phyloP scores from a whole-genome alignment of 2,329 filamentous ascomycete genomes.

The Penicillium sp. region DNA sequence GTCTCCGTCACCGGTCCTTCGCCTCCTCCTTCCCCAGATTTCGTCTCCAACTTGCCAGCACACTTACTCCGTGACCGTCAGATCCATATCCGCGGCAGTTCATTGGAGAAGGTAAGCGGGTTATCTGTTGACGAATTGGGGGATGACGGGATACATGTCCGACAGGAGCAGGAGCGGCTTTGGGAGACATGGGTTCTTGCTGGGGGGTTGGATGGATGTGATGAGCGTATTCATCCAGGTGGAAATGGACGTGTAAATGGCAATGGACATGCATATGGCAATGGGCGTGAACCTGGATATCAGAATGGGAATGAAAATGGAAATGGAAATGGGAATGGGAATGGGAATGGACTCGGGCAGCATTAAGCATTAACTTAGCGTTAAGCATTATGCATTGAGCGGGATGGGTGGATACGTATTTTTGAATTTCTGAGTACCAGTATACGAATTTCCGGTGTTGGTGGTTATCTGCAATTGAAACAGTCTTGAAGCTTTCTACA shows the following conservation, averaged over 20 bases:
- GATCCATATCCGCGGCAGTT: conserved; percentile 13
- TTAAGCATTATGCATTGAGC: not conserved
- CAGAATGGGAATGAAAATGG: not conserved
- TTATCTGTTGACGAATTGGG: conserved; percentile 40
- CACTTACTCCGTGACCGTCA: not conserved
- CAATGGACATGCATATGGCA: not conserved
- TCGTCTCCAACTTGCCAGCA: not conserved
- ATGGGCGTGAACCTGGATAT: too few relatives aligned
- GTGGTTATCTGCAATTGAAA: conserved; percentile 17
- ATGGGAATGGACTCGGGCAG: conserved; percentile 4
- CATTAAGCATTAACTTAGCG: not conserved
- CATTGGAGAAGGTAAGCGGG: conserved; percentile 30
- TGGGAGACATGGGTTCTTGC: conserved; percentile 48
- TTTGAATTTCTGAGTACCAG: too few relatives aligned
- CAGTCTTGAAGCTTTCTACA: not conserved
- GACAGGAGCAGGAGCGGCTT: conserved; percentile 35
- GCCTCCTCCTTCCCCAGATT: conserved; percentile 1
- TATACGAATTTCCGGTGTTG: conserved; percentile 8
- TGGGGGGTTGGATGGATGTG: not conserved
- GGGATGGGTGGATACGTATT: not conserved
- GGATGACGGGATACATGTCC: conserved; percentile 41
- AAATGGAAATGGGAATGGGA: not conserved
- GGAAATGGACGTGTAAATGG: conserved; percentile 2
- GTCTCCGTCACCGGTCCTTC: conserved; percentile 21
- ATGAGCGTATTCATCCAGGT: not conserved